Evolutionary conservation across 768 basidiomycete species (phyloP), one percentile per base, ranked within the genome.

Genomic region (Mycena sanguinolenta): DNA sequence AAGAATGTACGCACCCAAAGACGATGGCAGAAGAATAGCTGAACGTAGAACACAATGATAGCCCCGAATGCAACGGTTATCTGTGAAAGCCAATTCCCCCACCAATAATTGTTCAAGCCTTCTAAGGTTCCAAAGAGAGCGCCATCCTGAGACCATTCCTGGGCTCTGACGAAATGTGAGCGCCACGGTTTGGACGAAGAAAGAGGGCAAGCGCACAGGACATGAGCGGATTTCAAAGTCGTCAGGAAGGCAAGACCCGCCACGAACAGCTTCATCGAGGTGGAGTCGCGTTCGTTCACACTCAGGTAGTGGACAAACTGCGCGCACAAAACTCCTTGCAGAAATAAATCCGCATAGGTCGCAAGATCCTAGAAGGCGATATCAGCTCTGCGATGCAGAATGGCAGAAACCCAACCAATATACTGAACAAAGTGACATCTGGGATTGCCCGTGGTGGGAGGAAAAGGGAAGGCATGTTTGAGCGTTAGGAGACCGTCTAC

Each of bases 21-120:
- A 13, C 55, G 55, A 57, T 57, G 55, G 19, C 55, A 57, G 55
- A 57, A 57, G 32, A 57, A 57, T 9, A 57, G 21, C 14, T 57
- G 55, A 28, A 57, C 55, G 17, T 57, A 57, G n/a, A 57, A 57
- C 17, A 32, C 19, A 17, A 57, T 57, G 55, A n/a, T 19, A 17
- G 55, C 55, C 28, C 32, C 55, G 16, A 57, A 32, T 34, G 36
- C 19, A 8, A 57, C 9, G 16, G 23, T 57, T 2, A 14, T 10
- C 30, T 36, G 4, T 32, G 34, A 32, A 14, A 57, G 4, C 55
- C 30, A 32, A 3, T 19, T 21, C n/a, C 32, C 9, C n/a, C 8
- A 8, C 2, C 32, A 30, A 32, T 19, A 36, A 36, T 36, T 36
- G 32, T 3, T 7, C 7, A 36, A 2, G 16, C 16, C 55, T 57